phyloP scores from a whole-genome alignment of 768 basidiomycete genomes.

The Clathrus columnatus region DNA sequence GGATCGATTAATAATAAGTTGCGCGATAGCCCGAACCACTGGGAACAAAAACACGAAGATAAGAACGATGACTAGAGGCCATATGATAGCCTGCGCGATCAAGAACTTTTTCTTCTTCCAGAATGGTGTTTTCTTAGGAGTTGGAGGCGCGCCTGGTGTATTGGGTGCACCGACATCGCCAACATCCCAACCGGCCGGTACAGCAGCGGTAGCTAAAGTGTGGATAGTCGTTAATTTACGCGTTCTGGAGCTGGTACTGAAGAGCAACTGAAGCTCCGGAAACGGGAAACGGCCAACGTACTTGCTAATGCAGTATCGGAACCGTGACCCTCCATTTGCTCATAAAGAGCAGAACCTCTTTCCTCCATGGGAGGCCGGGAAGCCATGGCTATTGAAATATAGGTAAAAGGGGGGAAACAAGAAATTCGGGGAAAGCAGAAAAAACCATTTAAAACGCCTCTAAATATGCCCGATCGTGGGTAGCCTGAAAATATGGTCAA shows the following conservation, averaged over 20 bases:
- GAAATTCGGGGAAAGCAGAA: background rate
- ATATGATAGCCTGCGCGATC: conserved; percentile 40
- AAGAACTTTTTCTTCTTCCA: conserved; percentile 62
- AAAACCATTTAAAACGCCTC: too few relatives aligned
- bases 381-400: background rate
- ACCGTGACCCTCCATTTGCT: background rate
- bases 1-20: conserved; percentile 50
- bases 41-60: conserved; percentile 64
- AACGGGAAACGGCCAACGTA: background rate
- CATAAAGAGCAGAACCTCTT: background rate
- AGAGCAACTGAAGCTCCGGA: background rate
- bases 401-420: too few relatives aligned
- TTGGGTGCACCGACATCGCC: background rate
- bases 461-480: too few relatives aligned
- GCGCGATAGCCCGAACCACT: conserved; percentile 56
- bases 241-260: too few relatives aligned
- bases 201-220: background rate
- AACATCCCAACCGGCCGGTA: conserved; percentile 1
- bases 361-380: background rate
- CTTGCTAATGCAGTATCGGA: background rate
- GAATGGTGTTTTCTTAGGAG: conserved; percentile 29
- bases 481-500: too few relatives aligned
- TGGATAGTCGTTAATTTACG: background rate
- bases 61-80: conserved; percentile 48
- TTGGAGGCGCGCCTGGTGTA: background rate